Evolutionary conservation across 1,284 basidiomycete species (phyloP), one percentile per base, ranked within the genome.

Genomic region (Apiotrichum laibachii): DNA sequence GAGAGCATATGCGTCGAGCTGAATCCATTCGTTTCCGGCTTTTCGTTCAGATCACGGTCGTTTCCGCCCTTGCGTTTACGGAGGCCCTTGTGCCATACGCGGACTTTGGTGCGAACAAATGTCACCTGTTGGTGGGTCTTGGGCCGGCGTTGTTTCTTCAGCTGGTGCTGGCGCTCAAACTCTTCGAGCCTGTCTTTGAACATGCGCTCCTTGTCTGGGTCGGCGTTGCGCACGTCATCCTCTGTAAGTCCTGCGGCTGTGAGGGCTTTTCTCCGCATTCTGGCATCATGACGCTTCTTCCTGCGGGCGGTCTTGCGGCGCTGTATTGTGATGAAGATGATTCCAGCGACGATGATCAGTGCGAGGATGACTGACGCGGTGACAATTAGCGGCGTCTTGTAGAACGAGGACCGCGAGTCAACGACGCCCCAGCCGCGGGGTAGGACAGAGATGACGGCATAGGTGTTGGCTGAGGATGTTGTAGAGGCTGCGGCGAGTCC

Each of bases 301-400:
- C 66, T 65, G 52, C 71, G 69, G 44, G 65, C 68, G 13, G 65
- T 61, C 56, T 76, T 76, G 22, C 71, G 68, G 12, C 77, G 67
- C 21, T 68, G 65, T 43, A 76, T 59, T 0, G 72, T 70, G 54
- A 70, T 61, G 34, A 76, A 61, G 31, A 74, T 65, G 60, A 77
- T 72, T 21, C 64, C 64, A 35, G 64, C 64, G 34, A 77, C 71
- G 37, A 79, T 75, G 35, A 67, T 53, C 7, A 72, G 47, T 8
- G 76, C 72, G 50, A 79, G 60, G 50, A 77, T 69, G 22, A 76
- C 69, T 40, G 70, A 72, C 2, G 72, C 69, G 19, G 72, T 66
- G n/a, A 70, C 72, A 39, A 79, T 79, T 5, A 79, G 62, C 0
- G 77, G 76, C 2, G 76, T 72, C 57, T 69, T 69, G 61, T 79